phyloP scores from a whole-genome alignment of 176 grass and related monocot species.

The Oryza punctata region DNA sequence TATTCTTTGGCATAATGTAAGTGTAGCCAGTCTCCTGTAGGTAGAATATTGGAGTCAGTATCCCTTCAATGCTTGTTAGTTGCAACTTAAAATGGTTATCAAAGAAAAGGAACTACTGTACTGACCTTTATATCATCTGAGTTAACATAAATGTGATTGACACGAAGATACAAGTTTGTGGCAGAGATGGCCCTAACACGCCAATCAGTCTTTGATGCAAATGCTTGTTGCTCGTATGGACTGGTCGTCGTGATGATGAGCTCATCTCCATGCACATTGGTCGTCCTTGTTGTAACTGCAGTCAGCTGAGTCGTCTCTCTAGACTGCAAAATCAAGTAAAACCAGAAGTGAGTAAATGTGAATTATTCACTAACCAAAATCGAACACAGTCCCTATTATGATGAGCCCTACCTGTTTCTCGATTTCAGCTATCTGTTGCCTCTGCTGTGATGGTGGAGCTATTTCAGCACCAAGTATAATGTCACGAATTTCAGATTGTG shows the following conservation, averaged over 20 bases:
- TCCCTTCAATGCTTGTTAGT: background rate
- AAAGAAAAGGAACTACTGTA: conserved; percentile 18
- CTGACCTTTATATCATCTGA: conserved; percentile 98
- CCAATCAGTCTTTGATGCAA: conserved; percentile 97
- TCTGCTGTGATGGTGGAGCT: conserved; percentile 93
- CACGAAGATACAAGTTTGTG: conserved; percentile 97
- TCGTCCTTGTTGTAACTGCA: conserved; percentile 93
- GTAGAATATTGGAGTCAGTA: conserved; percentile 33
- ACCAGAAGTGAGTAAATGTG: conserved; percentile 27
- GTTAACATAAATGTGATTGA: conserved; percentile 99
- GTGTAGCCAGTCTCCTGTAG: conserved; percentile 98
- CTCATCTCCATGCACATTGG: conserved; percentile 97
- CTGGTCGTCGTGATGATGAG: conserved; percentile 97
- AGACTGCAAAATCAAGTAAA: conserved; percentile 62
- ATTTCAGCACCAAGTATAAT: conserved; percentile 99
- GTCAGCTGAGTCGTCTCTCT: conserved; percentile 95
- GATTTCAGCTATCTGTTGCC: conserved; percentile 98
- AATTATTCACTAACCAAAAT: background rate
- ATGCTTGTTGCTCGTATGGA: conserved; percentile 93
- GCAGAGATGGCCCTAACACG: conserved; percentile 96
- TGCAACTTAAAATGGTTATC: background rate
- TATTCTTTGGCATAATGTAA: conserved; percentile 99
- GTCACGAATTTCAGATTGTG: conserved; percentile 98
- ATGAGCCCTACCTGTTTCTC: conserved; percentile 78
- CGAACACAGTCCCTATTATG: background rate